Conservation (phyloP, 257 asterid genomes). For the Paraleonurus japonicus region DNA sequence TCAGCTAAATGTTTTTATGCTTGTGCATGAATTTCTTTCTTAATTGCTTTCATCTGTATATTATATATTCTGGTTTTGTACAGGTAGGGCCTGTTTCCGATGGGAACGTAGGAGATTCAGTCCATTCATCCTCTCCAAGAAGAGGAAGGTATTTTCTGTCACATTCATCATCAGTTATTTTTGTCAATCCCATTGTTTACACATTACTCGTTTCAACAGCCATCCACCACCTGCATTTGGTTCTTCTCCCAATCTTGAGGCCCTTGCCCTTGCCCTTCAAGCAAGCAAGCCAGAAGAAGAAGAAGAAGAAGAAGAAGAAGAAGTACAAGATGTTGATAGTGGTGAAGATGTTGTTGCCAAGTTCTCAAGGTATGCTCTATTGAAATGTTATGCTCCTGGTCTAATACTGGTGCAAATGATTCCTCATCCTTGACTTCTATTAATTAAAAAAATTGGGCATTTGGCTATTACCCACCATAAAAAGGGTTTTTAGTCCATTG, state of each 20-base stretch:
- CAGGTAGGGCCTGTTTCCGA: conserved; percentile 72
- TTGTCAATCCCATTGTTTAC: background rate
- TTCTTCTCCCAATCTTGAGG: conserved; percentile 97
- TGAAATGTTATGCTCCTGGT: conserved; percentile 23
- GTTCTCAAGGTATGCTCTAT: conserved; percentile 52
- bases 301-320: conserved; percentile 46
- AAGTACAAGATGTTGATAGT: conserved; percentile 47
- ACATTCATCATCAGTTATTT: background rate
- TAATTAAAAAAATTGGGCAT: background rate
- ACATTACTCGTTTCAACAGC: conserved; percentile 41
- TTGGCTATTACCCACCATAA: background rate
- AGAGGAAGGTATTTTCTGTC: conserved; percentile 43
- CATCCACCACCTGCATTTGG: conserved; percentile 99
- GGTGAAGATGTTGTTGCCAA: conserved; percentile 38
- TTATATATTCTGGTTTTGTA: conserved; percentile 18
- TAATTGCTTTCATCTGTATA: conserved; percentile 24
- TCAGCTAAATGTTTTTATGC: background rate
- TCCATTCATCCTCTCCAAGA: conserved; percentile 50
- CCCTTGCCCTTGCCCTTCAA: conserved; percentile 88
- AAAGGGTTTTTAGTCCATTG: background rate
- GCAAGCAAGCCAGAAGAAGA: conserved; percentile 49
- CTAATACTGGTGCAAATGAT: background rate
- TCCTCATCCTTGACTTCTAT: conserved; percentile 18
- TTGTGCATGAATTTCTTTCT: conserved; percentile 11
- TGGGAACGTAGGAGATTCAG: conserved; percentile 53